A percentile compares a stretch with the other conserved stretches of the same genome.
Conservation (phyloP, 768 basidiomycete species). For the Lactifluus rugatus region DNA sequence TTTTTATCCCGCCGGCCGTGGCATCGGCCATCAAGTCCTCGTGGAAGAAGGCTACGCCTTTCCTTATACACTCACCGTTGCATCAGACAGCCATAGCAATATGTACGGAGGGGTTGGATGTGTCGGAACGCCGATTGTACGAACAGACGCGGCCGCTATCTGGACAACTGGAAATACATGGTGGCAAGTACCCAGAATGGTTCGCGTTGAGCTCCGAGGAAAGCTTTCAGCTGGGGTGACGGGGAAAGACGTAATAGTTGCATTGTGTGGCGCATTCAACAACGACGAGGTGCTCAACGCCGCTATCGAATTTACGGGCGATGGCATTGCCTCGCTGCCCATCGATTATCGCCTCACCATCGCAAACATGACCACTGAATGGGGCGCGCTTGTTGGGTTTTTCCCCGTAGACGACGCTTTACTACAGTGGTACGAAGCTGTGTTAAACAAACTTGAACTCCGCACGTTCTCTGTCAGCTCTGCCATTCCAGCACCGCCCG, state of each 20-base stretch:
- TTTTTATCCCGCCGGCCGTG: constrained; percentile 95
- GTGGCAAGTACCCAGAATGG: constrained; percentile 98
- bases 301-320: constrained; percentile 92
- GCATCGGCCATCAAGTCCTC: constrained; percentile 96
- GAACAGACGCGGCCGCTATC: constrained; percentile 88
- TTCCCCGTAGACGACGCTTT: constrained; percentile 86
- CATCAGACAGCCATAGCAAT: constrained; percentile 93
- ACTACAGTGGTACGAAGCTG: constrained; percentile 75
- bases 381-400: constrained; percentile 94
- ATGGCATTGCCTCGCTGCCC: constrained; percentile 65
- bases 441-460: constrained; percentile 62
- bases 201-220: constrained; percentile 87
- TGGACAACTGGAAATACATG: constrained; percentile 99
- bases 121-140: constrained; percentile 93
- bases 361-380: constrained; percentile 99
- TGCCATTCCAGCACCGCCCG: constrained; percentile 57
- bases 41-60: constrained; percentile 99
- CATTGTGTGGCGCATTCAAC: constrained; percentile 92
- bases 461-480: constrained; percentile 55
- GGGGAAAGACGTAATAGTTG: constrained; percentile 97
- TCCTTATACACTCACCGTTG: constrained; percentile 90
- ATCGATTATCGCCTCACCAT: constrained; percentile 95
- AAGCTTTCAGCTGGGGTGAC: constrained; percentile 80
- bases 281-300: constrained; percentile 94
- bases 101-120: constrained; percentile 99